phyloP scores from a whole-genome alignment of 768 basidiomycete genomes.

The Pulveroboletus sp. region DNA sequence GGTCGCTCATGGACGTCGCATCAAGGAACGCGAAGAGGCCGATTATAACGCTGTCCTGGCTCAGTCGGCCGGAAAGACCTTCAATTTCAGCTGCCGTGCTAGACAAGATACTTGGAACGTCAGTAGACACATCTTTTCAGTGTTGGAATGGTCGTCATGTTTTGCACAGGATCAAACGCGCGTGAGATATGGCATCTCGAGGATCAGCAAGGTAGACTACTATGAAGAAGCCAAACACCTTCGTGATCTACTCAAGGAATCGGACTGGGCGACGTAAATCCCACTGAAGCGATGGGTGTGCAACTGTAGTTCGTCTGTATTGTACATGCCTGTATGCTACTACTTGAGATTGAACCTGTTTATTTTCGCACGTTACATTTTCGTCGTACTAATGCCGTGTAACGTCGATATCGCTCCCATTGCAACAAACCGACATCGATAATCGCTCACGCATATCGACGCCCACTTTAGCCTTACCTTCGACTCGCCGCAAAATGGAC shows the following conservation, averaged over 20 bases:
- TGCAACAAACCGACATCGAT: too few relatives aligned
- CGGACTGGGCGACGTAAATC: slow-evolving; percentile 49
- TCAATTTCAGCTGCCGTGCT: slow-evolving; percentile 83
- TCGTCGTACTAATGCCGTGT: too few relatives aligned
- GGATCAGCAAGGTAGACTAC: slow-evolving; percentile 65
- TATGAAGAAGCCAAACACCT: slow-evolving; percentile 60
- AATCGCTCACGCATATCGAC: too few relatives aligned
- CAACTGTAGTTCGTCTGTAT: neutral
- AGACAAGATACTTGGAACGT: slow-evolving; percentile 87
- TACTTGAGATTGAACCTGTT: too few relatives aligned
- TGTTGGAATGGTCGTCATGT: neutral
- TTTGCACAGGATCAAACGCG: slow-evolving; percentile 68
- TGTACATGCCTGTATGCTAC: slow-evolving; percentile 7
- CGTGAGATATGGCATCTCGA: slow-evolving; percentile 79
- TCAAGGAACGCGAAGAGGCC: slow-evolving; percentile 57
- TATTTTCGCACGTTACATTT: too few relatives aligned
- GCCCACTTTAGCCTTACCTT: too few relatives aligned
- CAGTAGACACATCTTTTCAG: slow-evolving; percentile 25
- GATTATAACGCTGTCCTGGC: slow-evolving; percentile 60
- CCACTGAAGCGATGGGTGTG: neutral
- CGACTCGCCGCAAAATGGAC: too few relatives aligned
- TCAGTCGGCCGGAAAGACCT: slow-evolving; percentile 64
- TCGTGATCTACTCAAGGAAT: slow-evolving; percentile 52
- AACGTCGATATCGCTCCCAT: too few relatives aligned
- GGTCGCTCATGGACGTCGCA: neutral